Base-by-base conservation (phyloP, 2,329 filamentous ascomycete genomes). In the Cladophialophora chaetospira region DNA sequence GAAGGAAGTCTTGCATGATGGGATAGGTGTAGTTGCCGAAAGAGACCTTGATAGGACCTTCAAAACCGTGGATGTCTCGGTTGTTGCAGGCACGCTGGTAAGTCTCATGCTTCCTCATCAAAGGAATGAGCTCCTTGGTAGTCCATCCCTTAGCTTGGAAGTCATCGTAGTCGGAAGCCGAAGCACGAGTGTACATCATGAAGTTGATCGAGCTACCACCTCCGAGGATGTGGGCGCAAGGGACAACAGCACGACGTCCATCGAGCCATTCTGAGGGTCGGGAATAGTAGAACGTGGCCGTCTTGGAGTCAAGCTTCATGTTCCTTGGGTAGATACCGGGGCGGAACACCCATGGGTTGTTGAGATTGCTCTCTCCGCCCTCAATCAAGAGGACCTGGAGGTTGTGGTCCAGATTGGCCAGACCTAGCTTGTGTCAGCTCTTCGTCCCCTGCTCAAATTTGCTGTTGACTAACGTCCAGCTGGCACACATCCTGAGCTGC, bases 1-100 rank as follows among this genome's bases (percentile, higher is more conserved):
- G 79, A 33, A 91, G 76, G 77, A 91, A 91, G 72, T 93, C 88
- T 49, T 91, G 86, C 79, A 88, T 90, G 72, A 92, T 85, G 1
- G 88, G 88, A 65, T 92, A 92, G 3, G 86, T 88, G 72, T 90
- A 88, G 72, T 90, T 90, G 53, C 87, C 87, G 62, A 91, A 91
- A 0, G 87, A 91, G 35, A 91, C 88, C 73, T 91, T 91, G 75
- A 91, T 91, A 0, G 89, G 89, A 0, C 89, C 88, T 29, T 90
- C 87, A 54, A 86, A 89, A 1, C 89, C 89, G 66, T 93, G 89
- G 19, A 88, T 65, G 55, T 72, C 82, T 68, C 74, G 77, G 69
- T 87, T 87, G 65, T 83, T 83, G 46, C 77, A 82, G 5, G 84
- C 75, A 33, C 83, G 74, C 29, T 91, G 88, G 66, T 91, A 91